Percentiles rank a stretch among this genome's conserved stretches.
phyloP scores from a whole-genome alignment of 192 early-diverging fungal genomes.

The Dissophora globulifera region DNA sequence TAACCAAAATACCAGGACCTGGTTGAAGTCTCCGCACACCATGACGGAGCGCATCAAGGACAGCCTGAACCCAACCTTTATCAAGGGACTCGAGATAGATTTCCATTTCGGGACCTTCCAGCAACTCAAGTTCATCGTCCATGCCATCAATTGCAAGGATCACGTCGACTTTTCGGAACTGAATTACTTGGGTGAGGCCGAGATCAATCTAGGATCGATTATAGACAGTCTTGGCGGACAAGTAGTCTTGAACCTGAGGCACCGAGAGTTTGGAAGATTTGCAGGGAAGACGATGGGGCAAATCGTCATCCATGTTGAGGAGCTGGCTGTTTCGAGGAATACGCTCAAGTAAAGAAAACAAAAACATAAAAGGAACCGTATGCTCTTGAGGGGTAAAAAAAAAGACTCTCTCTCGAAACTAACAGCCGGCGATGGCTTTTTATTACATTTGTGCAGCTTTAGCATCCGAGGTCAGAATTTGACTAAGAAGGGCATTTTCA shows the following conservation, averaged over 20 bases:
- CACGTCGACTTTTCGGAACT: conserved; percentile 38
- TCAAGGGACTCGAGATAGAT: conserved; percentile 52
- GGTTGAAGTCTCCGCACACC: background rate
- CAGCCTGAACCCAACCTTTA: conserved; percentile 58
- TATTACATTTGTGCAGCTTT: conserved; percentile 43
- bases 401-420: no score
- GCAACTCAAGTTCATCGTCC: conserved; percentile 37
- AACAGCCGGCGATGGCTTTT: no score
- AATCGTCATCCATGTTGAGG: conserved; percentile 59
- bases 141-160: conserved; percentile 55
- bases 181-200: conserved; percentile 50
- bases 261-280: no score
- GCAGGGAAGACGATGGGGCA: conserved; percentile 15
- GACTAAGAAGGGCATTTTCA: conserved; percentile 43
- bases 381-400: no score
- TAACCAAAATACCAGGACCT: conserved; percentile 24
- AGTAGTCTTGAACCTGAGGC: no score
- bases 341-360: conserved; percentile 46
- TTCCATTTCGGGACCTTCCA: conserved; percentile 61
- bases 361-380: no score
- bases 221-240: no score
- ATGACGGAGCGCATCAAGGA: conserved; percentile 60
- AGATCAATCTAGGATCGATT: conserved; percentile 41
- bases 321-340: conserved; percentile 31
- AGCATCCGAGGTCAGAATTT: conserved; percentile 48